These are phyloP conservation scores for Amniculicola lignicola DNA, from an alignment of 495 filamentous ascomycete genomes.

Conservation along the genomic window DNA sequence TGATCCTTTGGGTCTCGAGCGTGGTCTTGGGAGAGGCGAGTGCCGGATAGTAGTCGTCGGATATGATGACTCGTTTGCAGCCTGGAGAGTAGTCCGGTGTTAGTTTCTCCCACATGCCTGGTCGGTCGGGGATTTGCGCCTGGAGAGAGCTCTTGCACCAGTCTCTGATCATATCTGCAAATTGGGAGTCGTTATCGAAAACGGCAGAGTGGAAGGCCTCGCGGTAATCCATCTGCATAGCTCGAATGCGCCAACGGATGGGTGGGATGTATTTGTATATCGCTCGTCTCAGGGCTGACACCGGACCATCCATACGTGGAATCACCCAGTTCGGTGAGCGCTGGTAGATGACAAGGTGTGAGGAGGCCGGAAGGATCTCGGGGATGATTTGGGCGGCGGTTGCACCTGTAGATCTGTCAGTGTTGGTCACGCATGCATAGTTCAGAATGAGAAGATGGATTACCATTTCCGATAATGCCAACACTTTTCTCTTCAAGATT, in stretches of 20 bases:
- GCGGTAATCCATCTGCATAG: constrained; percentile 48
- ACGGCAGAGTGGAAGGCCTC: constrained; percentile 47
- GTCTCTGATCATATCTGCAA: constrained; percentile 40
- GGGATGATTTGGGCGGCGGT: constrained; percentile 72
- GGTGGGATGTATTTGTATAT: constrained; percentile 48
- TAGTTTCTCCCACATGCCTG: constrained; percentile 50
- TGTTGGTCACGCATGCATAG: background rate
- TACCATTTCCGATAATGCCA: constrained; percentile 44
- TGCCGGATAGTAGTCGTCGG: constrained; percentile 55
- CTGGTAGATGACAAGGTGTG: constrained; percentile 62
- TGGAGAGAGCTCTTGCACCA: constrained; percentile 39
- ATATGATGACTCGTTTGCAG: constrained; percentile 56
- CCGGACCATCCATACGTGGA: constrained; percentile 46
- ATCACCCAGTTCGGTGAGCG: constrained; percentile 67
- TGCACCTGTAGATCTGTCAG: constrained; percentile 52
- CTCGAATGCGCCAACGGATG: constrained; percentile 48
- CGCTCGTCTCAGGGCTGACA: constrained; percentile 42
- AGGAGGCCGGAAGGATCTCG: constrained; percentile 54
- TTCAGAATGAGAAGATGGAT: background rate
- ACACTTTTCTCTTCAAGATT: constrained; percentile 53
- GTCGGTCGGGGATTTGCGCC: constrained; percentile 41
- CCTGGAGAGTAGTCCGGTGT: constrained; percentile 52
- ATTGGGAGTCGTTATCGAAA: constrained; percentile 39
- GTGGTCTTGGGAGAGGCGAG: constrained; percentile 46
- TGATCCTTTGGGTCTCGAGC: constrained; percentile 51